phyloP scores from a whole-genome alignment of 176 grass and related monocot genomes.

The Oryza punctata region DNA sequence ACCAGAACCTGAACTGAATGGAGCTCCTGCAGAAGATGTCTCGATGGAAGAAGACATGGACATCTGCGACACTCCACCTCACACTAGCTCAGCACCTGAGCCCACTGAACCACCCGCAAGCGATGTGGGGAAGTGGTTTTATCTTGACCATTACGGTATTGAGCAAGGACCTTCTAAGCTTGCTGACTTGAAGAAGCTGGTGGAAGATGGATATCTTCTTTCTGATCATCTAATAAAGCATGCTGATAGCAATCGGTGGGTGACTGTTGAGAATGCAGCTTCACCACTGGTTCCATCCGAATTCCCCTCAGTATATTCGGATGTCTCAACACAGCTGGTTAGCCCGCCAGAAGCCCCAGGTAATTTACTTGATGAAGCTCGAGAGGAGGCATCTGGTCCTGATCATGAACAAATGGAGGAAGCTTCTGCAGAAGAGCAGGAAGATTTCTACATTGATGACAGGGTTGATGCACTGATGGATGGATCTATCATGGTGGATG shows the following conservation, averaged over 20 bases:
- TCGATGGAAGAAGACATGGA: constrained; percentile 99
- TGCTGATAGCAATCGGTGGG: constrained; percentile 72
- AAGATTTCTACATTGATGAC: constrained; percentile 81
- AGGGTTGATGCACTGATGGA: constrained; percentile 80
- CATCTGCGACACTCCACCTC: constrained; percentile 95
- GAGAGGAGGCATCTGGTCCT: constrained; percentile 50
- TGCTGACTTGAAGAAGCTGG: constrained; percentile 65
- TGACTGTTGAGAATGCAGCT: constrained; percentile 90
- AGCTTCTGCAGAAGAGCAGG: constrained; percentile 48
- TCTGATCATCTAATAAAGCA: constrained; percentile 99
- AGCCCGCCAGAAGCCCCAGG: constrained; percentile 61
- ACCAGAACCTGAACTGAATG: constrained; percentile 46
- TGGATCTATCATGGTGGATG: constrained; percentile 65
- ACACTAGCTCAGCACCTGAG: constrained; percentile 54
- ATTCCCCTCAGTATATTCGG: constrained; percentile 53
- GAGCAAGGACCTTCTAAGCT: constrained; percentile 93
- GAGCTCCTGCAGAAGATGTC: constrained; percentile 47
- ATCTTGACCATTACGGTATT: constrained; percentile 80
- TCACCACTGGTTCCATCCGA: constrained; percentile 69
- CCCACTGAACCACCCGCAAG: constrained; percentile 32
- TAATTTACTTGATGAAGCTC: constrained; percentile 73
- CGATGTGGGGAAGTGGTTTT: constrained; percentile 80
- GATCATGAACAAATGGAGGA: constrained; percentile 48
- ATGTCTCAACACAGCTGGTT: constrained; percentile 52
- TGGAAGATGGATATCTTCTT: constrained; percentile 83